Evolutionary conservation across 2,329 filamentous ascomycete genomes (phyloP), one percentile per base, ranked within the genome.

Genomic region (Dryadomyces sulphureus): DNA sequence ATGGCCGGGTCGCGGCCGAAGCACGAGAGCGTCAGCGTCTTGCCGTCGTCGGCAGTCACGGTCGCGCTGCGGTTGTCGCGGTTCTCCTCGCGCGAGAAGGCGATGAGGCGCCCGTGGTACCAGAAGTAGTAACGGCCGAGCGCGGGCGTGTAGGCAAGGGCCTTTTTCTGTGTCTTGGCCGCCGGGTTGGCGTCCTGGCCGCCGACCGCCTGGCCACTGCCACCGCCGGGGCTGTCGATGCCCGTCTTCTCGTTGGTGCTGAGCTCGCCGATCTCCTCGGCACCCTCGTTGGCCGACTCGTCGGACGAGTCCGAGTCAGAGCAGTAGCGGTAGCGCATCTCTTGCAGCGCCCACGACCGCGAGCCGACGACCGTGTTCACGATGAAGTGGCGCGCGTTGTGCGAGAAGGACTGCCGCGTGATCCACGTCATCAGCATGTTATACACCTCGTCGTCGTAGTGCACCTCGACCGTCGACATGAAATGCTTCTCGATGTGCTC

Each of bases 351-450:
- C 64, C 68, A 75, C 43, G 60, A 63, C 14, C 73, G 65, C 3
- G 68, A 75, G 54, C 68, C 73, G 32, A 79, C 56, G 53, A 73
- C 74, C 6, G 77, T 80, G 55, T 79, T 80, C 36, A 76, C 81
- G 11, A 84, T 68, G 52, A 83, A 81, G 39, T 70, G 69, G 14
- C 76, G 74, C 0, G 78, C 73, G 5, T 65, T 62, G 49, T 72
- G 68, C 19, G 77, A 68, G 52, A 84, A 83, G 4, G 63, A 59
- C 59, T 85, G 80, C 30, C 65, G 61, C 2, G 79, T 69, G 2
- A 84, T 69, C 81, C 81, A 85, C 22, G 68, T 69, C 77, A 84
- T 83, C 36, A 84, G 55, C 55, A 83, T 81, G 56, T 79, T 79
- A 64, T 83, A 85, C 47, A 82, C 75, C 57, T 85, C 81, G 54